Conservation (phyloP, 371 early-diverging fungal genomes). For the Dichotomocladium elegans region DNA sequence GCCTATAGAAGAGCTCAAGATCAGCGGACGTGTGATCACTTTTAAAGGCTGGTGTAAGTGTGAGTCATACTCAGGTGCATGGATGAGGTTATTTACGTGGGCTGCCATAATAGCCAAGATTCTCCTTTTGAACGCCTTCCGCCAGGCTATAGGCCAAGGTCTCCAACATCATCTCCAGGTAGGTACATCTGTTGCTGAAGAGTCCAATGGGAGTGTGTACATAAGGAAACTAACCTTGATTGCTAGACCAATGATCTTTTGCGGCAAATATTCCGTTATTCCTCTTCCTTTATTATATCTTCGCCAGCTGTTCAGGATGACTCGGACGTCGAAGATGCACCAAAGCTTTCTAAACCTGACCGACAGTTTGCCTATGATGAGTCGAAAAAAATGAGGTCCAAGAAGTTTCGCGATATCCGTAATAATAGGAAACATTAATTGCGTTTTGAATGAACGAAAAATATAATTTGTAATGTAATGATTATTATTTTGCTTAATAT, state of each 20-base stretch:
- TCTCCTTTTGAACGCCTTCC: conserved; percentile 23
- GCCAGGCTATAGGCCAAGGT: conserved; percentile 31
- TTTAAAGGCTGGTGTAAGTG: conserved; percentile 52
- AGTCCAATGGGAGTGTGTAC: no score
- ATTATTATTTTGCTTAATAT: background rate
- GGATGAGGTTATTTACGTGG: no score
- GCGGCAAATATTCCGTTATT: conserved; percentile 27
- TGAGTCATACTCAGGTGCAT: no score
- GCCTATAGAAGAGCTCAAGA: conserved; percentile 49
- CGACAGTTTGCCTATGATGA: conserved; percentile 30
- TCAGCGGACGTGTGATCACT: conserved; percentile 27
- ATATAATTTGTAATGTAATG: background rate
- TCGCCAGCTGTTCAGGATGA: conserved; percentile 19
- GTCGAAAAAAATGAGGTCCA: conserved; percentile 29
- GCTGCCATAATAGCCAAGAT: conserved; percentile 36
- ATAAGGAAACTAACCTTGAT: background rate
- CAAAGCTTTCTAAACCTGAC: conserved; percentile 25
- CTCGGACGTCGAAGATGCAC: conserved; percentile 14
- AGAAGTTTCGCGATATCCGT: conserved; percentile 27
- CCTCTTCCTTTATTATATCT: conserved; percentile 7
- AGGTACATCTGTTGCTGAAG: no score
- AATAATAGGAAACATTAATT: background rate
- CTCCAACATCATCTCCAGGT: conserved; percentile 31
- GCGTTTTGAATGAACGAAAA: background rate
- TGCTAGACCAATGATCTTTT: conserved; percentile 22